Conservation (phyloP, 1,284 basidiomycete genomes). For the Puccinia horiana region DNA sequence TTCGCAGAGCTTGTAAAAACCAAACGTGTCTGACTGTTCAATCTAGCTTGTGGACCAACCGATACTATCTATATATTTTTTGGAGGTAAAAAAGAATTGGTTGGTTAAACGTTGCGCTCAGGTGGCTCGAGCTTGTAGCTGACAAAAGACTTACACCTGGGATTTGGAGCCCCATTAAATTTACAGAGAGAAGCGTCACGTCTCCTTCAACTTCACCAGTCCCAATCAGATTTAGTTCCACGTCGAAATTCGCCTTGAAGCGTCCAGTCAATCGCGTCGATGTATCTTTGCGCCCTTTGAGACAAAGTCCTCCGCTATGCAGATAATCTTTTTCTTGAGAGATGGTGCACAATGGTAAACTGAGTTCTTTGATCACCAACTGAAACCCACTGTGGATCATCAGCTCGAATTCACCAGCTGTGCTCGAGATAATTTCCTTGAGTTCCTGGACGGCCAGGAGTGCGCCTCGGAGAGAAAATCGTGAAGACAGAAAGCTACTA, state of each 20-base stretch:
- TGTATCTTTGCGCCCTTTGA: conserved; percentile 9
- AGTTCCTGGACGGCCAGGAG: neutral
- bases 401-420: conserved; percentile 15
- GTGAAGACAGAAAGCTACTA: neutral
- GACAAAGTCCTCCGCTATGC: conserved; percentile 14
- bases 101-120: neutral
- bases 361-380: neutral
- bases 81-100: neutral
- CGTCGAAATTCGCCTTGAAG: conserved; percentile 20
- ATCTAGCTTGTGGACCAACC: conserved; percentile 36
- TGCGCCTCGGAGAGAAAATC: neutral
- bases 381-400: conserved; percentile 13
- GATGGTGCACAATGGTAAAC: neutral
- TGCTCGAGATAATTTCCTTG: conserved; percentile 11
- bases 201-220: conserved; percentile 10
- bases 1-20: conserved; percentile 36
- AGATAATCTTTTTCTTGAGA: neutral
- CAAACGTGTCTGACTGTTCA: conserved; percentile 28
- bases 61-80: conserved; percentile 31
- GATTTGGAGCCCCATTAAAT: conserved; percentile 1
- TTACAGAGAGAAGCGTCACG: neutral
- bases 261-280: conserved; percentile 24
- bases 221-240: conserved; percentile 12
- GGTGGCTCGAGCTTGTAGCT: too few relatives aligned
- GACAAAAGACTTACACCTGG: conserved; percentile 17